Base-by-base conservation (phyloP, 345 rosid species). In the Euclidium syriacum region DNA sequence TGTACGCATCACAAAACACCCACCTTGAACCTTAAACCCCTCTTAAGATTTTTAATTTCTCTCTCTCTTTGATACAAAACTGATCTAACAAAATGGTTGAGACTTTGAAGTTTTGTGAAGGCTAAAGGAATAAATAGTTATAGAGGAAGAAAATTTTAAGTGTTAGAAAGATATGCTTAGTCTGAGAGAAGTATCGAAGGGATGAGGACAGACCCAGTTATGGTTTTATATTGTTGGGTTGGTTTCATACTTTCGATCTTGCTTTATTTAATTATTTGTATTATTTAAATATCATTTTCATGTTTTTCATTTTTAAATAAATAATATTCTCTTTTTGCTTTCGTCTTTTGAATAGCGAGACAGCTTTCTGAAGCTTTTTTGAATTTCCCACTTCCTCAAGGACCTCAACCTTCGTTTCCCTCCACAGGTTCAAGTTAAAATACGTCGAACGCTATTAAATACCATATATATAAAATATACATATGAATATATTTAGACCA, bases 1-100 rank as follows among this genome's bases (percentile, higher is more conserved):
- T 81, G 95, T 81, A 76, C 97, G 94, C 97, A 90, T 90, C 74
- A 85, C 95, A 79, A 80, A 70, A 52, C 75, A 61, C 75, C 76
- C 48, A 73, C 77, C 83, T 81, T 79, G 51, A 78, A 81, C 74
- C 56, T 34, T 10, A 16, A 36, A 12, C 14, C 62, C 40, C 50
- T 34, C 24, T 51, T 61, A 48, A 33, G 68, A 51, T 12, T 10
- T 48, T 29, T 29, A 9, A 29, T 29, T 9, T 47, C 30, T 35
- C 6, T 61, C 12, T 47, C 56, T 63, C 42, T 40, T 20, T 51
- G 32, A 10, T 62, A 5, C n/a, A 3, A 50, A 27, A 17, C 7
- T 32, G 43, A 41, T 10, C 33, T 15, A 39, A 34, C 17, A 38
- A 19, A 50, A 22, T 24, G 53, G 25, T 55, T 39, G 17, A 51